Conservation (phyloP, 2,329 filamentous ascomycete genomes). For the Penicillium sp. region DNA sequence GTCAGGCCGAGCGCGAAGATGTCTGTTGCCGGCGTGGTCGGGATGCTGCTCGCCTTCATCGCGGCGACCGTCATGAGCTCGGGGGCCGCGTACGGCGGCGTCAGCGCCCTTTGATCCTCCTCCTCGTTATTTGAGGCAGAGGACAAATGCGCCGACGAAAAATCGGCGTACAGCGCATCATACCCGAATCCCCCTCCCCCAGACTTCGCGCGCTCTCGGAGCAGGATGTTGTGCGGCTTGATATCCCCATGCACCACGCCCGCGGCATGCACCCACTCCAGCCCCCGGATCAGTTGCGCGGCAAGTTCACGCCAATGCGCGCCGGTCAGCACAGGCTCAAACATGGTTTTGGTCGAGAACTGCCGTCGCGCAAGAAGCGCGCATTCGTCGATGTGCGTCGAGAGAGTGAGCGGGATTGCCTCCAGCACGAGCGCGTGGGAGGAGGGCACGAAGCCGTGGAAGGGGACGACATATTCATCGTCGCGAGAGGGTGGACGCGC, state of each 20-base stretch:
- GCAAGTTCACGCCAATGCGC: constrained; percentile 39
- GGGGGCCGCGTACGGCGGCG: constrained; percentile 44
- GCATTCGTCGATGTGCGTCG: constrained; percentile 37
- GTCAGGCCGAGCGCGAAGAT: constrained; percentile 46
- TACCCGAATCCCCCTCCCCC: constrained; percentile 27
- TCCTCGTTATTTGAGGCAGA: constrained; percentile 10
- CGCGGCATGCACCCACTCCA: constrained; percentile 42
- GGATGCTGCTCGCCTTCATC: constrained; percentile 29
- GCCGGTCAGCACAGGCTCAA: constrained; percentile 42
- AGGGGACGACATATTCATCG: constrained; percentile 38
- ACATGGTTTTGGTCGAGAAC: constrained; percentile 41
- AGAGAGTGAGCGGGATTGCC: constrained; percentile 41
- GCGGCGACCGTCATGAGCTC: constrained; percentile 39
- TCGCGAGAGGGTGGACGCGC: constrained; percentile 29
- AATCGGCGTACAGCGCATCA: constrained; percentile 43
- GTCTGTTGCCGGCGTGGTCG: constrained; percentile 39
- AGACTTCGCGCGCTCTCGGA: neutral
- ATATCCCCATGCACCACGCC: constrained; percentile 41
- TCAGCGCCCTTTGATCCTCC: constrained; percentile 34
- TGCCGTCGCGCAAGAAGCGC: constrained; percentile 26
- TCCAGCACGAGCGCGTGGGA: constrained; percentile 41
- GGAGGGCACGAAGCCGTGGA: constrained; percentile 40
- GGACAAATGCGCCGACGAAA: constrained; percentile 37
- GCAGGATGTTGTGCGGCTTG: constrained; percentile 31
- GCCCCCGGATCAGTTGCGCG: constrained; percentile 35